These are phyloP conservation scores for Mycosphaerella sp. DNA, from an alignment of 2,329 filamentous ascomycete genomes.

Conservation along the genomic window DNA sequence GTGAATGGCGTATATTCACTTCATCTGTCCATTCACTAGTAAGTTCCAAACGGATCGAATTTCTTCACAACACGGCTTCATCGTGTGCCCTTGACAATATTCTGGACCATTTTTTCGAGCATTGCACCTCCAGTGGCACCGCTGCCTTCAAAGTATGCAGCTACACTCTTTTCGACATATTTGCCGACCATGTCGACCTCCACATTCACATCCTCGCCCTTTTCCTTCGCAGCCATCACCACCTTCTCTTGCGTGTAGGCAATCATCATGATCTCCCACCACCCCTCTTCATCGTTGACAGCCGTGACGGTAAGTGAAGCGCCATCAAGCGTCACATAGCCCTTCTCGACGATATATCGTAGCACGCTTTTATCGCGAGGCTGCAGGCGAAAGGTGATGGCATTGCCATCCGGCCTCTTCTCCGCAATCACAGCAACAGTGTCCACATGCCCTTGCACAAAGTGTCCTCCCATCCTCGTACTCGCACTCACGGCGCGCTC, in stretches of 20 bases:
- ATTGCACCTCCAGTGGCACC: slow-evolving; percentile 44
- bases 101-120: slow-evolving; percentile 52
- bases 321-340: slow-evolving; percentile 88
- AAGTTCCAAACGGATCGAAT: not conserved
- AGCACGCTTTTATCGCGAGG: slow-evolving; percentile 64
- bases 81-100: slow-evolving; percentile 49
- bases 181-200: slow-evolving; percentile 87
- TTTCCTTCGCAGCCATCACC: slow-evolving; percentile 69
- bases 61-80: not conserved
- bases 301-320: slow-evolving; percentile 88
- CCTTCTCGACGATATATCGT: slow-evolving; percentile 91
- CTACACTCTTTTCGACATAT: slow-evolving; percentile 83
- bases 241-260: slow-evolving; percentile 92
- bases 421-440: slow-evolving; percentile 70
- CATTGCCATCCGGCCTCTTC: slow-evolving; percentile 77
- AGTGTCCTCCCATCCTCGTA: slow-evolving; percentile 96
- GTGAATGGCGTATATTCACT: not conserved
- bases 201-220: slow-evolving; percentile 78
- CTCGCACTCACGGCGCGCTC: slow-evolving; percentile 86
- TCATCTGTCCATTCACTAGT: not conserved
- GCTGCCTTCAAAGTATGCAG: slow-evolving; percentile 64
- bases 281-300: slow-evolving; percentile 79
- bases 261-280: slow-evolving; percentile 95
- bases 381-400: slow-evolving; percentile 75
- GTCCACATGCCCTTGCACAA: slow-evolving; percentile 97